These are phyloP conservation scores for Thalassia testudinum DNA, from an alignment of 116 monocot genomes.

Conservation along the genomic window DNA sequence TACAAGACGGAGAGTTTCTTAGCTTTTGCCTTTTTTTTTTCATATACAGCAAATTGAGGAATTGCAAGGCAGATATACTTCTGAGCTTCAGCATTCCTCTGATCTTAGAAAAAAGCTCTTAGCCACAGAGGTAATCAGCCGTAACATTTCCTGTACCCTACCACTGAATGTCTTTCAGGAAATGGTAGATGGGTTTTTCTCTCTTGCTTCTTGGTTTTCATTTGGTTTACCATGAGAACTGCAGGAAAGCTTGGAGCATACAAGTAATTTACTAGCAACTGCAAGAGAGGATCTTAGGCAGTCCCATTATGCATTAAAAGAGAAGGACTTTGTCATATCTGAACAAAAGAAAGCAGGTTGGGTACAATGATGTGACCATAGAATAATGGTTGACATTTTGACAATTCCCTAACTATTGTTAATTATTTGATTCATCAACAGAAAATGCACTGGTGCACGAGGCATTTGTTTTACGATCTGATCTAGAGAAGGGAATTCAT, in stretches of 20 bases:
- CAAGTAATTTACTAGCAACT: slow-evolving; percentile 41
- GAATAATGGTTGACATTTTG: too few relatives aligned
- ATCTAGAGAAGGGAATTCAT: slow-evolving; percentile 69
- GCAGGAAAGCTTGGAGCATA: slow-evolving; percentile 67
- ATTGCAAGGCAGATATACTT: slow-evolving; percentile 46
- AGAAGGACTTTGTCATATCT: slow-evolving; percentile 70
- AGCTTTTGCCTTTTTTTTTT: not conserved
- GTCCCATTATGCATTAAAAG: slow-evolving; percentile 50
- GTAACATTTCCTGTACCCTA: not conserved
- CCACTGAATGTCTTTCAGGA: not conserved
- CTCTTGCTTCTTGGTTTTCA: not conserved
- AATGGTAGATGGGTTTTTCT: not conserved
- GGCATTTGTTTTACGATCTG: slow-evolving; percentile 53
- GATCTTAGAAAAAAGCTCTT: slow-evolving; percentile 58
- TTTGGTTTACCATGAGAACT: not conserved
- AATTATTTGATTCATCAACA: slow-evolving; percentile 13
- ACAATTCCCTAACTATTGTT: too few relatives aligned
- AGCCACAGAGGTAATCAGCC: slow-evolving; percentile 49
- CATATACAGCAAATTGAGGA: slow-evolving; percentile 52
- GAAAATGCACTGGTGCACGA: slow-evolving; percentile 77
- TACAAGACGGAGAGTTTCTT: too few relatives aligned
- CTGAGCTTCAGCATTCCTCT: slow-evolving; percentile 35
- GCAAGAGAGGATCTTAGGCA: slow-evolving; percentile 64
- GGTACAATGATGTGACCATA: not conserved
- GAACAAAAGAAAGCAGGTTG: slow-evolving; percentile 77